phyloP scores from a whole-genome alignment of 352 stramenopile species.

The Thraustochytrium striatum region DNA sequence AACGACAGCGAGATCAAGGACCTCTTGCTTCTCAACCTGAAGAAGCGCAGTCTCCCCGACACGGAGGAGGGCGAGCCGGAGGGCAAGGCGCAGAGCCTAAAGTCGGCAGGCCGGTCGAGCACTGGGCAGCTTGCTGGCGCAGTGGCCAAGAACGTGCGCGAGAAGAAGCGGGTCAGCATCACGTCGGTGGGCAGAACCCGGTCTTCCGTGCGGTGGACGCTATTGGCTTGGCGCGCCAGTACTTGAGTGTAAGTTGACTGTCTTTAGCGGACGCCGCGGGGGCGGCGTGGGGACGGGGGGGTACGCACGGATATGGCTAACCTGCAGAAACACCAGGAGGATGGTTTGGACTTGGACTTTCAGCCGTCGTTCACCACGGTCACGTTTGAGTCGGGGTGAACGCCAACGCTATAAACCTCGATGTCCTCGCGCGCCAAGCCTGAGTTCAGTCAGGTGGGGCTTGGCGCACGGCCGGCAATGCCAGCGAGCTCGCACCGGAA shows the following conservation, averaged over 20 bases:
- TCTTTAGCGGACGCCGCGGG: background rate
- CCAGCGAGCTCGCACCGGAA: too few species aligned
- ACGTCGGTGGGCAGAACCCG: conserved; percentile 46
- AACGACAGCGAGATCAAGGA: conserved; percentile 44
- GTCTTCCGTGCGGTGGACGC: conserved; percentile 45
- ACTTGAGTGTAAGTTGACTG: background rate
- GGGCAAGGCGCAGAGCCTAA: conserved; percentile 22
- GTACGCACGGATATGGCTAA: background rate
- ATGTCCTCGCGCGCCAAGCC: conserved; percentile 15
- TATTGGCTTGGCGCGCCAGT: conserved; percentile 34
- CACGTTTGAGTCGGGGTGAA: conserved; percentile 33
- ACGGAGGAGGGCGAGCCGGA: too few species aligned
- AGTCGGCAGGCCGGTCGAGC: conserved; percentile 37
- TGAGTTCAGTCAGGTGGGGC: too few species aligned
- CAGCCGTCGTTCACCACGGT: conserved; percentile 32
- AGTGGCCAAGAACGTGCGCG: conserved; percentile 48
- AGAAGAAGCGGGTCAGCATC: conserved; percentile 26
- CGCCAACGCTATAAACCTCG: conserved; percentile 47
- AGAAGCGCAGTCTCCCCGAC: conserved; percentile 6
- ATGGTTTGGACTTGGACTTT: conserved; percentile 46
- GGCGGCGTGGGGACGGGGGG: background rate
- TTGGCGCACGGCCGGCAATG: too few species aligned
- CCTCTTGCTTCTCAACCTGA: conserved; percentile 46
- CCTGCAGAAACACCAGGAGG: background rate
- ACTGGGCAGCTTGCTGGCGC: conserved; percentile 34